These are phyloP conservation scores for Lophiostoma macrostomum DNA, from an alignment of 495 filamentous ascomycete genomes.

Conservation along the genomic window DNA sequence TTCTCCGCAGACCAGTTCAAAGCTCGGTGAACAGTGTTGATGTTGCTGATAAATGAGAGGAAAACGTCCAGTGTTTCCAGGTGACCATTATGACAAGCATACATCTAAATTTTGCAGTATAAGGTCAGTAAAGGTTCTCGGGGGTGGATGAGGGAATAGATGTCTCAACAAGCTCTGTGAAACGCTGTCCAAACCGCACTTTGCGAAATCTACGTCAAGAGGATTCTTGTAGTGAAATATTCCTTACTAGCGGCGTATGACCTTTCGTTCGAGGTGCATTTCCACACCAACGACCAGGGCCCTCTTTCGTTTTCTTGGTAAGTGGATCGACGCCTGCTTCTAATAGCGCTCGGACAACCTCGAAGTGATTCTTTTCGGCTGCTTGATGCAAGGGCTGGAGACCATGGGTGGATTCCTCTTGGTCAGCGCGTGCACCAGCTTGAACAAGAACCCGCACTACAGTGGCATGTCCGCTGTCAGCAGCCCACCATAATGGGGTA, in stretches of 20 bases:
- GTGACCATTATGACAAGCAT: conserved; percentile 8
- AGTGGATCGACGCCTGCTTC: conserved; percentile 37
- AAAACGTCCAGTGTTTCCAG: not conserved
- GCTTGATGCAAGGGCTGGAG: conserved; percentile 38
- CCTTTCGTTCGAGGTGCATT: conserved; percentile 1
- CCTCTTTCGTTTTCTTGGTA: conserved; percentile 35
- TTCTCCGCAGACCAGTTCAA: conserved; percentile 1
- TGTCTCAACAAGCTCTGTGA: too few relatives aligned
- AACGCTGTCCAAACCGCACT: too few relatives aligned
- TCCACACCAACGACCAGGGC: conserved; percentile 24
- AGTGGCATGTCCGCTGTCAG: conserved; percentile 28
- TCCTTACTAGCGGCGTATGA: not conserved
- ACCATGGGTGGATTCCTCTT: conserved; percentile 20
- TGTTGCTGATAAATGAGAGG: not conserved
- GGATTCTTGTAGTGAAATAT: too few relatives aligned
- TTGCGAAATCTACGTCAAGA: too few relatives aligned
- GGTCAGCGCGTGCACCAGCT: conserved; percentile 30
- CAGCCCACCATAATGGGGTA: conserved; percentile 37
- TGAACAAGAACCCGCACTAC: conserved; percentile 33
- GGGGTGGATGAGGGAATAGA: too few relatives aligned
- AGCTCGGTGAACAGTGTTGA: conserved; percentile 3
- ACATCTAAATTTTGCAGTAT: not conserved
- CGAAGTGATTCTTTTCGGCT: conserved; percentile 27
- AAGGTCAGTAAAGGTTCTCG: too few relatives aligned
- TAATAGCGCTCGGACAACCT: conserved; percentile 33